phyloP scores from a whole-genome alignment of 768 basidiomycete genomes.

The Lentinula guzmanii region DNA sequence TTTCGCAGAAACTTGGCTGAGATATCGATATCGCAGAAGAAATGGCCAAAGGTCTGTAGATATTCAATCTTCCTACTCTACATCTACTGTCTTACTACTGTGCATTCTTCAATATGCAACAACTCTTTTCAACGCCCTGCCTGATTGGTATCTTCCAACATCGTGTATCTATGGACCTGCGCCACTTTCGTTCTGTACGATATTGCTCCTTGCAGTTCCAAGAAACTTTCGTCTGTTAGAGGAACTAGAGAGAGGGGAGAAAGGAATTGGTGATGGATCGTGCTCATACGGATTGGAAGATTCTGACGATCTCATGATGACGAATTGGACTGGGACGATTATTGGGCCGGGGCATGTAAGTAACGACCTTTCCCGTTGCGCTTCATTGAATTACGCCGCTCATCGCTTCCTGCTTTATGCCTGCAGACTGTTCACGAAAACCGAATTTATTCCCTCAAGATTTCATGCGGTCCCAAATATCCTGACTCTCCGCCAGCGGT shows the following conservation, averaged over 20 bases:
- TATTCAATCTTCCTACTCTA: background rate
- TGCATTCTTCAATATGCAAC: background rate
- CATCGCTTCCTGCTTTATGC: slow-evolving; percentile 10
- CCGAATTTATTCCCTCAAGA: slow-evolving; percentile 93
- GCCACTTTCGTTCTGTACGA: background rate
- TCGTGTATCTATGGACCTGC: background rate
- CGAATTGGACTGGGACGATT: slow-evolving; percentile 98
- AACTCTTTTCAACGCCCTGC: background rate
- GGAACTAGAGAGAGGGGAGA: slow-evolving; percentile 99
- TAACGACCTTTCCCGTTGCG: slow-evolving; percentile 5
- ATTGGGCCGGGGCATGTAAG: slow-evolving; percentile 96
- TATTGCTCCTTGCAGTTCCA: slow-evolving; percentile 60
- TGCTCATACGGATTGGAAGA: slow-evolving; percentile 97
- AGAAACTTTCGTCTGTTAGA: slow-evolving; percentile 95
- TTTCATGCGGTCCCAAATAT: slow-evolving; percentile 72
- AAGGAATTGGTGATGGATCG: slow-evolving; percentile 96
- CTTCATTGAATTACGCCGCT: slow-evolving; percentile 1
- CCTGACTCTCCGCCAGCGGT: slow-evolving; percentile 76
- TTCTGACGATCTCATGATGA: slow-evolving; percentile 95
- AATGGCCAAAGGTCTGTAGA: background rate
- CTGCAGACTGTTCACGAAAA: slow-evolving; percentile 94
- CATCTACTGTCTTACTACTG: background rate
- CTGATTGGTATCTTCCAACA: background rate
- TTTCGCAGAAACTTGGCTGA: too few species aligned
- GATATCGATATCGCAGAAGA: background rate